A percentile compares a stretch with the other conserved stretches of the same genome.
Conservation (phyloP, 192 early-diverging fungal genomes). For the Linnemannia zychae region DNA sequence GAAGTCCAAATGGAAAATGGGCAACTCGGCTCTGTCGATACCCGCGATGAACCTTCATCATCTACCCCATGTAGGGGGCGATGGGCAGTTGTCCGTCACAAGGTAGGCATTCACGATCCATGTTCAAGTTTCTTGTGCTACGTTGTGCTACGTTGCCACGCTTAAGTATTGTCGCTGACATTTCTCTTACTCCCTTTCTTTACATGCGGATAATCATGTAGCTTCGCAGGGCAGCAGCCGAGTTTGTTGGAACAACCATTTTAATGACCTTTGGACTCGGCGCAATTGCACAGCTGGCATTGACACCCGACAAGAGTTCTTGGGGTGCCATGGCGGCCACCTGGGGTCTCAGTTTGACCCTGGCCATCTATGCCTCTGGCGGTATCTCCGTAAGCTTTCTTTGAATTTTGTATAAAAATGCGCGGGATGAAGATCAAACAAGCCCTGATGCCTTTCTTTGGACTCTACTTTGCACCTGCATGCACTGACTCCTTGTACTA, state of each 20-base stretch:
- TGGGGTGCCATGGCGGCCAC: conserved; percentile 62
- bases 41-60: not conserved
- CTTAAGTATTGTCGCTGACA: not conserved
- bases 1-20: conserved; percentile 13
- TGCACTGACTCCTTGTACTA: no score
- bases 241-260: conserved; percentile 78
- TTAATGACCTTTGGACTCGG: conserved; percentile 73
- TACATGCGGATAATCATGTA: not conserved
- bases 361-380: conserved; percentile 70
- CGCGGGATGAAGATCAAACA: no score
- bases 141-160: not conserved
- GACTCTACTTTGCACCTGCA: no score
- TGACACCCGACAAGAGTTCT: not conserved
- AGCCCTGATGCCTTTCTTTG: no score
- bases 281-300: conserved; percentile 59
- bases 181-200: not conserved
- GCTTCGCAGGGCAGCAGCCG: conserved; percentile 62
- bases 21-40: not conserved
- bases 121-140: no score
- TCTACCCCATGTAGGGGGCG: not conserved
- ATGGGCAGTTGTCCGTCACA: conserved; percentile 9
- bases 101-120: not conserved
- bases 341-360: conserved; percentile 71
- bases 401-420: no score
- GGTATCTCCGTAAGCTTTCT: conserved; percentile 64